Conservation (phyloP, 495 filamentous ascomycete species). For the Aspergillus incahuasiensis region DNA sequence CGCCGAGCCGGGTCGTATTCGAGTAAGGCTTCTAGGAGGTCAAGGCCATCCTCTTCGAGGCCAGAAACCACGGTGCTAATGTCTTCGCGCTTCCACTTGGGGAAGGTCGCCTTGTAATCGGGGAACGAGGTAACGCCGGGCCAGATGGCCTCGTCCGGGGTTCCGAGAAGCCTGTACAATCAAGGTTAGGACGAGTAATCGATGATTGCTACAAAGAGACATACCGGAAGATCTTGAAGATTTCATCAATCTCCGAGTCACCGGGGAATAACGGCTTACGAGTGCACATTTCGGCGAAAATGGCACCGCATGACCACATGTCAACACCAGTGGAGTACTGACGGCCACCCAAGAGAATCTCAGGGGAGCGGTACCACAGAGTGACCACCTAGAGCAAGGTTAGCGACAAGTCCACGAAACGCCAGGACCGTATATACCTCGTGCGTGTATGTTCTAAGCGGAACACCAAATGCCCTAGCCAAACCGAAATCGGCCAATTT, state of each 20-base stretch:
- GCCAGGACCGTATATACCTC: slow-evolving; percentile 51
- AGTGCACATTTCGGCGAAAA: slow-evolving; percentile 99
- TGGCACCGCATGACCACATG: slow-evolving; percentile 99
- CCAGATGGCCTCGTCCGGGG: slow-evolving; percentile 83
- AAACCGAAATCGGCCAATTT: slow-evolving; percentile 98
- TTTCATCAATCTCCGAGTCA: slow-evolving; percentile 98
- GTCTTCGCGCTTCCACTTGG: slow-evolving; percentile 83
- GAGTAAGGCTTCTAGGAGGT: slow-evolving; percentile 85
- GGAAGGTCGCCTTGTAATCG: slow-evolving; percentile 95
- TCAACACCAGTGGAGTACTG: slow-evolving; percentile 98
- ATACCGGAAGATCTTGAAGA: slow-evolving; percentile 98
- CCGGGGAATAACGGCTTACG: slow-evolving; percentile 96
- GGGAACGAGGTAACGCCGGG: slow-evolving; percentile 96
- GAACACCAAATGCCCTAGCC: slow-evolving; percentile 93
- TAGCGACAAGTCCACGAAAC: slow-evolving; percentile 1
- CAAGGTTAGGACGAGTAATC: background rate
- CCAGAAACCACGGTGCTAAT: slow-evolving; percentile 52
- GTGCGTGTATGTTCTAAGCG: slow-evolving; percentile 94
- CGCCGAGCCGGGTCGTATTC: slow-evolving; percentile 92
- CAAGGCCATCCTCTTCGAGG: slow-evolving; percentile 71
- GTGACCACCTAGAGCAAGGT: slow-evolving; percentile 69
- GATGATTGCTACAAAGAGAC: slow-evolving; percentile 10
- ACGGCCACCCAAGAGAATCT: slow-evolving; percentile 93
- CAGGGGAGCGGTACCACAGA: slow-evolving; percentile 96
- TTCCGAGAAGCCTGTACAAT: slow-evolving; percentile 70